Percentiles rank a stretch among this genome's conserved stretches.
phyloP scores from a whole-genome alignment of 192 early-diverging fungal species.

The Diversispora eburnea region DNA sequence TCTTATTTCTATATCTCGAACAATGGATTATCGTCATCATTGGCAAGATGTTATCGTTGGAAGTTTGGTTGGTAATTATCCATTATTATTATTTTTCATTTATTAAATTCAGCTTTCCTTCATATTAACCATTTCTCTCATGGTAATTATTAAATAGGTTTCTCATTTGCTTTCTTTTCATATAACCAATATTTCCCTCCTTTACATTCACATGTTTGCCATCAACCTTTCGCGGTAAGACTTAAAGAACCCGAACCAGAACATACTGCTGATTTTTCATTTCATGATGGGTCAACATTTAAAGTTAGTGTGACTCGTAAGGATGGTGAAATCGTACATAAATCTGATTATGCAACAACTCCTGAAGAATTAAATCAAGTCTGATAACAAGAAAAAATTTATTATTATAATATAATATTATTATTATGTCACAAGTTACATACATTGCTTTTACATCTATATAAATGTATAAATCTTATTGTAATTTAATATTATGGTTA shows the following conservation, averaged over 20 bases:
- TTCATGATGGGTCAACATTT: not conserved
- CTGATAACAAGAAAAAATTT: no score
- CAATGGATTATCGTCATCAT: conserved; percentile 75
- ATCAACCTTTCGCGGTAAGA: not conserved
- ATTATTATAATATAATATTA: no score
- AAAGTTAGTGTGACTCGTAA: not conserved
- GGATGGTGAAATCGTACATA: not conserved
- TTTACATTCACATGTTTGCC: not conserved
- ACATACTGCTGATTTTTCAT: not conserved
- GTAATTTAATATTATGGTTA: no score
- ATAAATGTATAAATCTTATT: no score
- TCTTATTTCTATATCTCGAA: conserved; percentile 62
- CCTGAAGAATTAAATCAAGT: no score
- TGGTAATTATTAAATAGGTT: not conserved
- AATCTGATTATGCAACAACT: no score
- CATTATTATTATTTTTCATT: not conserved
- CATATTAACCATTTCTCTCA: not conserved
- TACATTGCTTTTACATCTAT: no score
- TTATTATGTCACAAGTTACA: no score
- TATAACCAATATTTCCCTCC: conserved; percentile 8
- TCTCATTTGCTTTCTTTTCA: not conserved
- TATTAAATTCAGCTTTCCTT: not conserved
- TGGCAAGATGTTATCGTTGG: conserved; percentile 74
- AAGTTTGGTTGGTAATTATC: conserved; percentile 44
- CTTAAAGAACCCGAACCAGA: not conserved